These are phyloP conservation scores for Castanea sativa DNA, from an alignment of 306 rosid species.

Conservation along the genomic window DNA sequence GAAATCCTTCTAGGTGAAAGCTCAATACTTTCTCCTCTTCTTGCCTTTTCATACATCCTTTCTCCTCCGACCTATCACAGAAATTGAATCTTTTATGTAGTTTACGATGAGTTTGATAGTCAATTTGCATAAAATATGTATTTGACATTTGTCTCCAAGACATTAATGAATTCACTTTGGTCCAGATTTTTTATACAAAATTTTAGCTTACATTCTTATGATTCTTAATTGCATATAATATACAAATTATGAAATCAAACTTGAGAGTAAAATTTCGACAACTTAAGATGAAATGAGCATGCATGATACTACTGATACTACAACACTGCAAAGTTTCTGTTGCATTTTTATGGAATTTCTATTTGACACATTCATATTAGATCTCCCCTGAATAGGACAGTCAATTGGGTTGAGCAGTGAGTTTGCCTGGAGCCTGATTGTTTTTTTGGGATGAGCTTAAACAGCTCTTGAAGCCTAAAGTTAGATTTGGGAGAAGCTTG, in stretches of 20 bases:
- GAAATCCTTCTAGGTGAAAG: slow-evolving; percentile 92
- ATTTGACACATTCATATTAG: neutral
- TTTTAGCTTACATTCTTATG: neutral
- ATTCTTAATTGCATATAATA: neutral
- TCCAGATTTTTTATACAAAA: neutral
- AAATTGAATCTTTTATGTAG: slow-evolving; percentile 25
- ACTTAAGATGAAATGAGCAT: neutral
- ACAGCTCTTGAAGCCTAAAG: neutral
- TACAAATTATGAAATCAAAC: neutral
- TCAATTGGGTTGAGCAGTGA: neutral
- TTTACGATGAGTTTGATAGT: neutral
- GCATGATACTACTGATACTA: neutral
- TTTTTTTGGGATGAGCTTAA: neutral
- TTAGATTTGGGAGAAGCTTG: neutral
- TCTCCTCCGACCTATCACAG: slow-evolving; percentile 88
- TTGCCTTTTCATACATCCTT: slow-evolving; percentile 93
- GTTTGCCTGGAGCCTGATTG: neutral
- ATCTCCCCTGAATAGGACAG: neutral
- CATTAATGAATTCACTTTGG: neutral
- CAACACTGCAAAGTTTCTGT: neutral
- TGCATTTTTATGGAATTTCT: neutral
- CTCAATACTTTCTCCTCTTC: slow-evolving; percentile 94
- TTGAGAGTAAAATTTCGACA: neutral
- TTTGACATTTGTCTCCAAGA: neutral
- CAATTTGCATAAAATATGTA: slow-evolving; percentile 5